Evolutionary conservation across 768 basidiomycete genomes (phyloP).

Genomic region (Russula earlei): DNA sequence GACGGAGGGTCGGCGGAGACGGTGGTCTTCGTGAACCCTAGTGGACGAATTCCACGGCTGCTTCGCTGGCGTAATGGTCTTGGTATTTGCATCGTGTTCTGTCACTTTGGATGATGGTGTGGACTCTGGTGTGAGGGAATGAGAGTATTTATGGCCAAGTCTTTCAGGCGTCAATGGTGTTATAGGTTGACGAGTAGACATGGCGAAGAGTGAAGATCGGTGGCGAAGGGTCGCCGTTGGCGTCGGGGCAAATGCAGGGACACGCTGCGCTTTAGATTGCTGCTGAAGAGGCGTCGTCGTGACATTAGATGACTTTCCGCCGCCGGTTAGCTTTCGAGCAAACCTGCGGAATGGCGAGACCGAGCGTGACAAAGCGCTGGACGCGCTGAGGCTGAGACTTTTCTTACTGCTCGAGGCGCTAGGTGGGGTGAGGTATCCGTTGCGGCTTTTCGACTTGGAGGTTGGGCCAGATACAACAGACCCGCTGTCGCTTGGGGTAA

Average conservation of each 20-base stretch:
- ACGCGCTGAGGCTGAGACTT: constrained; percentile 29
- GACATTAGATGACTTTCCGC: constrained; percentile 23
- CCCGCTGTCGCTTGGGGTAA: constrained; percentile 54
- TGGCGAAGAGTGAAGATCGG: constrained; percentile 53
- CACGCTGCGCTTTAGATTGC: constrained; percentile 34
- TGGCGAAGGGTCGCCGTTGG: constrained; percentile 44
- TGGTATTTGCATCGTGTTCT: constrained; percentile 28
- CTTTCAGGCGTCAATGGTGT: constrained; percentile 48
- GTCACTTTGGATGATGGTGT: constrained; percentile 40
- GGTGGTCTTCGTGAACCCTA: constrained; percentile 55
- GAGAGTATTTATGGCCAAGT: constrained; percentile 56
- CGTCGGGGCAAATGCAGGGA: constrained; percentile 47
- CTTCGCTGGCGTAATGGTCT: constrained; percentile 2
- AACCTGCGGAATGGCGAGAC: constrained; percentile 77
- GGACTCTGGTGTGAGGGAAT: constrained; percentile 62
- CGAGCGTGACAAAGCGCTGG: constrained; percentile 57
- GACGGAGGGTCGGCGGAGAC: constrained; percentile 40
- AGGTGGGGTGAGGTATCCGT: constrained; percentile 56
- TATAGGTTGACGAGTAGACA: constrained; percentile 34
- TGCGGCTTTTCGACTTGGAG: constrained; percentile 36
- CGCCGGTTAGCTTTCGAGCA: constrained; percentile 58
- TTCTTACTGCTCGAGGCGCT: constrained; percentile 37
- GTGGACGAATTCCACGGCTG: constrained; percentile 77
- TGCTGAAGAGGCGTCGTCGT: constrained; percentile 40
- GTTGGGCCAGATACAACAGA: constrained; percentile 56